Conservation (phyloP, 352 stramenopile species). For the Thalassiosira oceanica region DNA sequence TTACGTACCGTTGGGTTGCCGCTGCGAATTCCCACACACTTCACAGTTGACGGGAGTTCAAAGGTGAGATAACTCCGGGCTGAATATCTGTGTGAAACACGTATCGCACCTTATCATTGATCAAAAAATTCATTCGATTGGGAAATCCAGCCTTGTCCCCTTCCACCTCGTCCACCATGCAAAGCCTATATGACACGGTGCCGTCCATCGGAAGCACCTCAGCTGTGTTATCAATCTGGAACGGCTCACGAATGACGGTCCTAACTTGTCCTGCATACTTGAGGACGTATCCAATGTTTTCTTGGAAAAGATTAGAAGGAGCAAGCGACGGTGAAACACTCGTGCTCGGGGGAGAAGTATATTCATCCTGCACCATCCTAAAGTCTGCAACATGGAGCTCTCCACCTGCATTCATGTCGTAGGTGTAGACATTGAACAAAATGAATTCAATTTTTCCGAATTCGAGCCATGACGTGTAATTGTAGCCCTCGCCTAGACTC, state of each 20-base stretch:
- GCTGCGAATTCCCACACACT: conserved; percentile 4
- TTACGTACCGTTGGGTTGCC: conserved; percentile 33
- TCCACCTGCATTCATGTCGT: conserved; percentile 6
- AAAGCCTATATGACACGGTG: conserved; percentile 5
- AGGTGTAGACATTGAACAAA: conserved; percentile 14
- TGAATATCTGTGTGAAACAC: no score
- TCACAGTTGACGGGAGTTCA: no score
- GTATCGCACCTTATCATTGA: no score
- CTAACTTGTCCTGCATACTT: conserved; percentile 18
- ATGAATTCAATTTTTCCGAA: conserved; percentile 19
- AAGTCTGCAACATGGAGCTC: conserved; percentile 19
- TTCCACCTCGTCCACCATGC: conserved; percentile 19
- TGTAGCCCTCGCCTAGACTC: no score
- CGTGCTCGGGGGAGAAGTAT: conserved; percentile 1
- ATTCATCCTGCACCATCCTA: conserved; percentile 5
- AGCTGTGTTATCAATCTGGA: conserved; percentile 17
- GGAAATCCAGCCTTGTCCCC: conserved; percentile 13
- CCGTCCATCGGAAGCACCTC: conserved; percentile 22
- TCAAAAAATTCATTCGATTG: conserved; percentile 17
- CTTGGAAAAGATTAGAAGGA: conserved; percentile 7
- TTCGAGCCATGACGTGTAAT: conserved; percentile 12
- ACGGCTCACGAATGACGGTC: conserved; percentile 11
- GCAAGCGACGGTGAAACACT: not conserved
- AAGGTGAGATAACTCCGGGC: no score
- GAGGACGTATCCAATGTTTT: conserved; percentile 17